Evolutionary conservation across 805 yeast genomes (phyloP).

Genomic region (Suhomyces sp.): DNA sequence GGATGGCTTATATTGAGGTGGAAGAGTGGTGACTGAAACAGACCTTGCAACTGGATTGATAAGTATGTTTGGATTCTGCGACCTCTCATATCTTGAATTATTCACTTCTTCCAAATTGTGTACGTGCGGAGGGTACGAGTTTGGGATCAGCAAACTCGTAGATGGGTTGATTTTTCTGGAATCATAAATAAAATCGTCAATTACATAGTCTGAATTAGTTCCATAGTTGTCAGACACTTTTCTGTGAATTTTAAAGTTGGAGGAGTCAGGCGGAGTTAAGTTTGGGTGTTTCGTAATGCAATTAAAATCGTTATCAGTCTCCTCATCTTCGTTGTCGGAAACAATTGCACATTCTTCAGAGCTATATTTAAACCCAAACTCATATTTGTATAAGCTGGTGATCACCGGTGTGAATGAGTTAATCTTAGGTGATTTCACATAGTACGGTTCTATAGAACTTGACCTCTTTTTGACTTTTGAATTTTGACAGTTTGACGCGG

Average conservation of each 20-base stretch:
- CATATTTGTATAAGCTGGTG: conserved; percentile 1
- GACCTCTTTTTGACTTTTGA: not conserved
- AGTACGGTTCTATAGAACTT: conserved; percentile 18
- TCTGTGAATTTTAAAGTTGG: conserved; percentile 1
- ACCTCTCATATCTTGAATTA: conserved; percentile 5
- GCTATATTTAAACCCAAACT: not conserved
- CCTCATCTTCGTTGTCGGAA: conserved; percentile 9
- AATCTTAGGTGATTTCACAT: conserved; percentile 4
- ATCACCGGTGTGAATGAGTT: conserved; percentile 6
- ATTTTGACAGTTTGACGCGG: not conserved
- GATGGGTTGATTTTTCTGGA: not conserved
- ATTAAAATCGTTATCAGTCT: not conserved
- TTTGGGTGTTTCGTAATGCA: not conserved
- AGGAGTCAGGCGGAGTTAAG: conserved; percentile 1
- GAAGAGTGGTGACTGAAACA: conserved; percentile 8
- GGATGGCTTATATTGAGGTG: conserved; percentile 3
- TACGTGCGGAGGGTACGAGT: conserved; percentile 4
- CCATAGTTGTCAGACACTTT: conserved; percentile 14
- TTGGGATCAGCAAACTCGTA: too few relatives aligned
- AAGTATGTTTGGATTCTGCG: conserved; percentile 14
- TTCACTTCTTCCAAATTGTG: conserved; percentile 4
- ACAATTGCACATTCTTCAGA: conserved; percentile 9
- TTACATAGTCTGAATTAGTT: conserved; percentile 6
- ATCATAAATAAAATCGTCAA: not conserved
- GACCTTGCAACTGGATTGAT: conserved; percentile 11